Evolutionary conservation across 148 eudicot genomes (phyloP).

Genomic region (Camellia granthamiana): DNA sequence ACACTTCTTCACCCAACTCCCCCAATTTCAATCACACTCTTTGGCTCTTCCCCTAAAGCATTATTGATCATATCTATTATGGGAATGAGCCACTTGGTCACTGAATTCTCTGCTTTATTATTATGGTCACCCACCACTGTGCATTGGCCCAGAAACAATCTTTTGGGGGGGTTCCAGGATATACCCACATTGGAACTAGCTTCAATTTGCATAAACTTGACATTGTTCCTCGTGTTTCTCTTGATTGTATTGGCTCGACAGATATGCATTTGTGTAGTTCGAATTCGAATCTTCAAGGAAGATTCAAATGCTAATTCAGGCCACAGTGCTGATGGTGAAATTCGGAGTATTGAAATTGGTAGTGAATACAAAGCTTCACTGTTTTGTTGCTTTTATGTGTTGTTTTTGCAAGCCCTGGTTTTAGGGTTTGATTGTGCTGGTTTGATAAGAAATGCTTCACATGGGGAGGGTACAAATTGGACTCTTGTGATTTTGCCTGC

Average conservation of each 20-base stretch:
- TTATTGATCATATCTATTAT: conserved; percentile 20
- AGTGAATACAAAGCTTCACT: conserved; percentile 52
- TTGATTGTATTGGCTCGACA: conserved; percentile 63
- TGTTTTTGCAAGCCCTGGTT: conserved; percentile 60
- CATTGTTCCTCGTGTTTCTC: conserved; percentile 55
- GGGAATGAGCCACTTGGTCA: conserved; percentile 35
- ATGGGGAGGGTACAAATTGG: conserved; percentile 48
- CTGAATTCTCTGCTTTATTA: conserved; percentile 20
- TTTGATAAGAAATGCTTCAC: conserved; percentile 46
- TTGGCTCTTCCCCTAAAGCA: conserved; percentile 2
- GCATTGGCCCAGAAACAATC: conserved; percentile 20
- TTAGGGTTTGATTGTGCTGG: conserved; percentile 67
- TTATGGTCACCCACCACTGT: not conserved
- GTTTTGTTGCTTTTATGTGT: conserved; percentile 75
- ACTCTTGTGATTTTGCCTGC: conserved; percentile 57
- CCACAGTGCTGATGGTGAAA: conserved; percentile 43
- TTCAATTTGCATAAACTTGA: conserved; percentile 65
- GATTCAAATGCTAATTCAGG: conserved; percentile 44
- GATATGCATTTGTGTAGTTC: conserved; percentile 53
- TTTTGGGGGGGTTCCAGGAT: conserved; percentile 32
- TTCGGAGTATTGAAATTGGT: conserved; percentile 49
- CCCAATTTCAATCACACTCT: conserved; percentile 17
- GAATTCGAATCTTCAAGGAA: conserved; percentile 56
- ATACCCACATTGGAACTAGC: conserved; percentile 59
- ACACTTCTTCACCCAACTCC: conserved; percentile 7